Base-by-base conservation (phyloP, 2,329 filamentous ascomycete genomes). In the Ciborinia camelliae region DNA sequence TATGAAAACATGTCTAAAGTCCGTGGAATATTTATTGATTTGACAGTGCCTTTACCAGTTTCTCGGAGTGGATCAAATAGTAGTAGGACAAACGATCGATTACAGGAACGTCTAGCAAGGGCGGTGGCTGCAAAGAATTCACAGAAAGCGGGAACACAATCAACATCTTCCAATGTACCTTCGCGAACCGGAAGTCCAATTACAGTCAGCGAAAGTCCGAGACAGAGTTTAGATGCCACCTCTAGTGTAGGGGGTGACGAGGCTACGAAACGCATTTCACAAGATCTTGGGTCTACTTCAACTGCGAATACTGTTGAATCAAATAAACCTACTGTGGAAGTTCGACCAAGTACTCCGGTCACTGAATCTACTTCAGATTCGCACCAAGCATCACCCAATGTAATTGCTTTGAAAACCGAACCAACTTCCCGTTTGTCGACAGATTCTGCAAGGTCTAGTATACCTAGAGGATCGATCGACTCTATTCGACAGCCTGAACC, bases 91-190 rank as follows among this genome's bases (percentile, higher is more conserved):
- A 95, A 92, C 77, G 92, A 96, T 71, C 86, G 92, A 61, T 81
- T 99, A 51, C 93, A 97, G 75, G 93, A 97, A 75, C 85, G 92
- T 67, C 82, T 99, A 66, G 94, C 94, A 37, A 91, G 91, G 73
- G 95, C 93, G 37, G 86, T 97, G 72, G 91, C 89, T 3, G 89
- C 89, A 66, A 91, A 90, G 73, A 84, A 82, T 65, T 75, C 79
- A 48, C 71, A 77, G 35, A 69, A 79, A 77, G 28, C 80, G 77
- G 63, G 76, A 79, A 68, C 80, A 79, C 23, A 82, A 79, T 61
- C 80, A 78, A 79, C 81, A 9, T 82, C 81, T 54, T 81, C 79
- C 39, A 71, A 79, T 28, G 77, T 81, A 6, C 73, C 72, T 9
- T 84, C 83, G n/a, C 77, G 83, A 60, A 78, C 81, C 30, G 78